These are phyloP conservation scores for Penicillium riverlandense DNA, from an alignment of 495 filamentous ascomycete species.

Conservation along the genomic window DNA sequence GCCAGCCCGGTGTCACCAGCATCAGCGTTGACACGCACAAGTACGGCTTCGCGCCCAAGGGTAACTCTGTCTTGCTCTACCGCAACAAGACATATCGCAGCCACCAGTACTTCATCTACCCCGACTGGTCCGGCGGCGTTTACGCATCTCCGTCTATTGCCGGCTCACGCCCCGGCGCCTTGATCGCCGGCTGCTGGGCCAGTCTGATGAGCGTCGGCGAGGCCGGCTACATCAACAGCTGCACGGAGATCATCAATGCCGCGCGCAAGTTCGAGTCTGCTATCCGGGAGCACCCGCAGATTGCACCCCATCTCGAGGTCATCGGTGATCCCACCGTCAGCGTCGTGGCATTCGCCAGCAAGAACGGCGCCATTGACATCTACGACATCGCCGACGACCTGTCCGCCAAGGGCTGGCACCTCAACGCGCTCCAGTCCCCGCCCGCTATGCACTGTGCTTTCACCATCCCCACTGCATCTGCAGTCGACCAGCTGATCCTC, in stretches of 20 bases:
- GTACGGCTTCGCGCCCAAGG: slow-evolving; percentile 97
- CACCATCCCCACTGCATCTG: slow-evolving; percentile 78
- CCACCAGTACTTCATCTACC: slow-evolving; percentile 93
- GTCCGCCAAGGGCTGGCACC: slow-evolving; percentile 80
- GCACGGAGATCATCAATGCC: slow-evolving; percentile 79
- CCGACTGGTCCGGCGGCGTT: slow-evolving; percentile 92
- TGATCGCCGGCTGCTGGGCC: slow-evolving; percentile 94
- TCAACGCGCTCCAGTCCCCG: slow-evolving; percentile 88
- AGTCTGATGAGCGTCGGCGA: slow-evolving; percentile 83
- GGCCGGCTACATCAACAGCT: slow-evolving; percentile 78
- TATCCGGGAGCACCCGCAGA: slow-evolving; percentile 56
- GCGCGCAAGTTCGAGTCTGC: slow-evolving; percentile 74
- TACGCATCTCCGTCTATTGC: slow-evolving; percentile 90
- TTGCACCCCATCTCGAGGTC: slow-evolving; percentile 67
- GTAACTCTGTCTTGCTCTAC: slow-evolving; percentile 88
- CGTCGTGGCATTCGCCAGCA: slow-evolving; percentile 80
- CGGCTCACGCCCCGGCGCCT: slow-evolving; percentile 82
- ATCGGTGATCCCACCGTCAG: slow-evolving; percentile 82
- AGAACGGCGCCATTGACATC: slow-evolving; percentile 59
- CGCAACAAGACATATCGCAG: slow-evolving; percentile 67
- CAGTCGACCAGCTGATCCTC: slow-evolving; percentile 62
- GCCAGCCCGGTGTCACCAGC: slow-evolving; percentile 83
- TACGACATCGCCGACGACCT: slow-evolving; percentile 88
- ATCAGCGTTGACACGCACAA: slow-evolving; percentile 98
- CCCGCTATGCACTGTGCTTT: slow-evolving; percentile 97